Evolutionary conservation across 2,329 filamentous ascomycete genomes (phyloP).

Genomic region (Coleophoma cylindrospora): DNA sequence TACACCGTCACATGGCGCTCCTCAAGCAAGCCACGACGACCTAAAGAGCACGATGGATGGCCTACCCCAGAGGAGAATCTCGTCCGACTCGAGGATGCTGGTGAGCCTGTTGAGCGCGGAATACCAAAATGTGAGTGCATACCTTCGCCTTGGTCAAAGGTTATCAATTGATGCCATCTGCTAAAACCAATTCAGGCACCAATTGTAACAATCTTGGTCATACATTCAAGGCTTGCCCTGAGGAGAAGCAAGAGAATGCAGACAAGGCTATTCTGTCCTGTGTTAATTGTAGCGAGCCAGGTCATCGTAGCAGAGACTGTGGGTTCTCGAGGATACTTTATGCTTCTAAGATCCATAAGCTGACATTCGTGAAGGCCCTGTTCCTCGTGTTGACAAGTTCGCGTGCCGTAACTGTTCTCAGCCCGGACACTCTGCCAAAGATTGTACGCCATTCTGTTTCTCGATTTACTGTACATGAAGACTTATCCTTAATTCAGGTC

Average conservation of each 20-base stretch:
- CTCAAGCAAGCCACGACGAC: constrained; percentile 48
- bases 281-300: constrained; percentile 56
- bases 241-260: constrained; percentile 47
- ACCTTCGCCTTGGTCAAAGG: background rate
- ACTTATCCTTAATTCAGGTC: constrained; percentile 11
- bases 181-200: background rate
- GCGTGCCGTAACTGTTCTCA: constrained; percentile 64
- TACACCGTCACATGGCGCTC: constrained; percentile 61
- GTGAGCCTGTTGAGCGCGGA: constrained; percentile 55
- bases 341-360: background rate
- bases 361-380: constrained; percentile 34
- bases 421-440: constrained; percentile 25
- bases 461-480: background rate
- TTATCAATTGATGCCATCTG: background rate
- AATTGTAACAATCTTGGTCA: constrained; percentile 42
- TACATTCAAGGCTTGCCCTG: constrained; percentile 50
- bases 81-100: constrained; percentile 59
- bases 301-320: constrained; percentile 51
- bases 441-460: constrained; percentile 17
- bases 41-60: constrained; percentile 55
- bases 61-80: constrained; percentile 57
- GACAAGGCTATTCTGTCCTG: constrained; percentile 49
- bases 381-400: constrained; percentile 57
- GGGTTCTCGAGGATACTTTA: constrained; percentile 22
- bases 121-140: constrained; percentile 46